Percentiles rank a stretch among this genome's conserved stretches.
These are phyloP conservation scores for Trichophyton equinum DNA, from an alignment of 2,329 filamentous ascomycete species.

Conservation along the genomic window DNA sequence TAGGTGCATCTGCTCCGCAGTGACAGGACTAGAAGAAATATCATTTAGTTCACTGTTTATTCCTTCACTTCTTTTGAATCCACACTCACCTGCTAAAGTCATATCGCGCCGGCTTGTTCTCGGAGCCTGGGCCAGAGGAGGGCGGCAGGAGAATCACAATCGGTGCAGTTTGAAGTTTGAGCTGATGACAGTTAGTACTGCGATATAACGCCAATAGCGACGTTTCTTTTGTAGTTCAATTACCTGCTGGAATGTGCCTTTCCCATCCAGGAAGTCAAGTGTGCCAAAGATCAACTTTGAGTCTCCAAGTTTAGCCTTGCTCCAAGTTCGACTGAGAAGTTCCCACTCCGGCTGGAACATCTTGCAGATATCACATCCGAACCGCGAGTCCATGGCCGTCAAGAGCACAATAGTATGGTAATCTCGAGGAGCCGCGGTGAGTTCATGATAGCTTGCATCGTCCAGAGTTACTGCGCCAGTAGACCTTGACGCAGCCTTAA, in stretches of 20 bases:
- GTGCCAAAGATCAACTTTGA: constrained; percentile 61
- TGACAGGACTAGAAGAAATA: constrained; percentile 45
- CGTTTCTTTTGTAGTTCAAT: background rate
- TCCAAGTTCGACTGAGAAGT: constrained; percentile 73
- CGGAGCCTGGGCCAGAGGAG: constrained; percentile 51
- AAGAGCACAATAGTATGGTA: constrained; percentile 72
- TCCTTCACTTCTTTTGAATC: background rate
- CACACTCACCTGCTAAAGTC: constrained; percentile 69
- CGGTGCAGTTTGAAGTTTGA: constrained; percentile 87
- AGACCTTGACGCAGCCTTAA: constrained; percentile 32
- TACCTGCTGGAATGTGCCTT: constrained; percentile 77
- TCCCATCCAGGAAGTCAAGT: constrained; percentile 77
- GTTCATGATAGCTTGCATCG: constrained; percentile 59
- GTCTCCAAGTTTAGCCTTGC: constrained; percentile 52
- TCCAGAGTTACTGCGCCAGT: constrained; percentile 56
- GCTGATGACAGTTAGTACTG: constrained; percentile 39
- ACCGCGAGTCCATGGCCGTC: constrained; percentile 72
- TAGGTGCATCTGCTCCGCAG: constrained; percentile 62
- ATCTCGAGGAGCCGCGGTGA: constrained; percentile 68
- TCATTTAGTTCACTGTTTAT: background rate
- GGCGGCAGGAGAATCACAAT: constrained; percentile 80
- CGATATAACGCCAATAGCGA: background rate
- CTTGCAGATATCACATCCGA: constrained; percentile 72
- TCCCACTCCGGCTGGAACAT: constrained; percentile 96
- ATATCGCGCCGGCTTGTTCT: constrained; percentile 59